Conservation (phyloP, 2,329 filamentous ascomycete genomes). For the Tothia fuscella region DNA sequence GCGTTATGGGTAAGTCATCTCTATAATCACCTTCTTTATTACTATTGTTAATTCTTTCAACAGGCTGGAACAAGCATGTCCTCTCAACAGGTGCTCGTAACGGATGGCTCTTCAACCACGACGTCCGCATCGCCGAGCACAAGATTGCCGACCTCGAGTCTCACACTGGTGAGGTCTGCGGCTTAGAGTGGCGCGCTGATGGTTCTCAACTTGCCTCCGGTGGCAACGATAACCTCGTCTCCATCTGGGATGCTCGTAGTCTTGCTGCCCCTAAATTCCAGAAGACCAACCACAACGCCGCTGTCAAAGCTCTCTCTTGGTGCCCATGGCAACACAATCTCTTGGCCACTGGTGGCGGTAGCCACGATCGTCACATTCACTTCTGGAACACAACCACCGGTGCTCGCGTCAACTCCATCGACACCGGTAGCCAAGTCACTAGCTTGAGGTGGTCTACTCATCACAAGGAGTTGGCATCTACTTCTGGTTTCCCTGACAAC, state of each 20-base stretch:
- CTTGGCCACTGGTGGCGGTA: conserved; percentile 88
- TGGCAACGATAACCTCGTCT: conserved; percentile 97
- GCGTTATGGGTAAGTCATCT: conserved; percentile 55
- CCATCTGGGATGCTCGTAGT: conserved; percentile 96
- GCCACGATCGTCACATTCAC: conserved; percentile 95
- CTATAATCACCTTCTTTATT: neutral
- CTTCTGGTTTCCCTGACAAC: conserved; percentile 98
- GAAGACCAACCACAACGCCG: conserved; percentile 98
- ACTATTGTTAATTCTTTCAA: neutral
- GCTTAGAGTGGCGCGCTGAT: conserved; percentile 93
- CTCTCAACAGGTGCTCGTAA: conserved; percentile 90
- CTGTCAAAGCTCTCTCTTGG: conserved; percentile 96
- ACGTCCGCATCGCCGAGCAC: conserved; percentile 94
- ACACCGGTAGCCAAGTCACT: conserved; percentile 95
- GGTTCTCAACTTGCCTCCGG: conserved; percentile 94
- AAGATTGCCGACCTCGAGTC: conserved; percentile 95
- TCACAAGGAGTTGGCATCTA: conserved; percentile 97
- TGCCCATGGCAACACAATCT: conserved; percentile 98
- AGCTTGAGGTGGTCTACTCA: conserved; percentile 91
- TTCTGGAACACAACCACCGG: conserved; percentile 99
- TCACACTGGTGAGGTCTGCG: conserved; percentile 95
- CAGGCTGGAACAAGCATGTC: conserved; percentile 93
- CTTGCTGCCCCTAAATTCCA: conserved; percentile 93
- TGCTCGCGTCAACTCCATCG: conserved; percentile 96
- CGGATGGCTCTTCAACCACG: conserved; percentile 95